phyloP scores from a whole-genome alignment of 768 basidiomycete genomes.

The Trametopsis cervina region DNA sequence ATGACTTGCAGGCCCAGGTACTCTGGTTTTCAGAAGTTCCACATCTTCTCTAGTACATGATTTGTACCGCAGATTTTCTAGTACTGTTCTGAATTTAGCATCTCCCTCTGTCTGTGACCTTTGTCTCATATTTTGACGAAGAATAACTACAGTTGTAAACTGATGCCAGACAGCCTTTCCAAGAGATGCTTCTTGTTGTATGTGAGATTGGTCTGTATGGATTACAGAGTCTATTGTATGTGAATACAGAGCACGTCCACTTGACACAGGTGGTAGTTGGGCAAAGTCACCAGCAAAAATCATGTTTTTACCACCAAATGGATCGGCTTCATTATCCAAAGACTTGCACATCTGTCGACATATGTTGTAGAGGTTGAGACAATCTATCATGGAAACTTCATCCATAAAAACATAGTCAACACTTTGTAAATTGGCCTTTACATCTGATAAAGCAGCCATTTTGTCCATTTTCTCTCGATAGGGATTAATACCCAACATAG shows the following conservation, averaged over 20 bases:
- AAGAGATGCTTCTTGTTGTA: conserved; percentile 6
- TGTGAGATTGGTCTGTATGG: background rate
- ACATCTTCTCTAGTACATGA: conserved; percentile 33
- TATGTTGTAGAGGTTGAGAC: conserved; percentile 22
- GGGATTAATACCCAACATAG: conserved; percentile 8
- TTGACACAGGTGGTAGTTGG: conserved; percentile 29
- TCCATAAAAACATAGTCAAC: conserved; percentile 36
- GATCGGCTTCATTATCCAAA: conserved; percentile 8
- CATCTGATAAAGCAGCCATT: background rate
- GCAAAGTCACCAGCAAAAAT: conserved; percentile 44
- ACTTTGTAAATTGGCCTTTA: conserved; percentile 10
- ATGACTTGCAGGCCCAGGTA: conserved; percentile 14
- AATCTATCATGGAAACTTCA: conserved; percentile 37
- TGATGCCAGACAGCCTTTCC: conserved; percentile 17
- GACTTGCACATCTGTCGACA: conserved; percentile 18
- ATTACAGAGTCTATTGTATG: background rate
- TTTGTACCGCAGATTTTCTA: conserved; percentile 34
- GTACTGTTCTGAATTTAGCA: conserved; percentile 19
- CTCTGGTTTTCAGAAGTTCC: conserved; percentile 23
- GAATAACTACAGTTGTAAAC: conserved; percentile 16
- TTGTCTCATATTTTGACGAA: conserved; percentile 18
- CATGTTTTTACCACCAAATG: conserved; percentile 35
- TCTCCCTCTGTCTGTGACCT: conserved; percentile 17
- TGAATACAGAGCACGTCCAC: background rate
- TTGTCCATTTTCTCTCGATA: background rate